Evolutionary conservation across 192 early-diverging fungal genomes (phyloP).

Genomic region (Podila horticola): DNA sequence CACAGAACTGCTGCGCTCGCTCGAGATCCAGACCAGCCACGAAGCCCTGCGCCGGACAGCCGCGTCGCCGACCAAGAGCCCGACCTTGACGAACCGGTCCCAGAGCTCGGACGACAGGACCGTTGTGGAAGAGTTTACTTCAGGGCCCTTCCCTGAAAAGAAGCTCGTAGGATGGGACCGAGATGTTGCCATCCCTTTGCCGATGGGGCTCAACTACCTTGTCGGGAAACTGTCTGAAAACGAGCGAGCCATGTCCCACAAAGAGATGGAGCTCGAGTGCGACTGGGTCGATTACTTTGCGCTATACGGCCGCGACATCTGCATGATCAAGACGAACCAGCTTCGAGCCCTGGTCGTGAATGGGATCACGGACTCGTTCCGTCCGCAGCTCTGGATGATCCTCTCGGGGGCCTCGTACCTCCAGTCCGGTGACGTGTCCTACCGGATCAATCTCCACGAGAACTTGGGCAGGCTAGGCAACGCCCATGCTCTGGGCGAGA

Average conservation of each 20-base stretch:
- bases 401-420: conserved; percentile 38
- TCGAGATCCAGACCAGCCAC: conserved; percentile 30
- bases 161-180: not conserved
- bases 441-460: conserved; percentile 19
- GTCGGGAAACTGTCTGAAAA: not conserved
- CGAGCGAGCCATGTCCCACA: not conserved
- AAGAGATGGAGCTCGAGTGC: conserved; percentile 30
- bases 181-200: not conserved
- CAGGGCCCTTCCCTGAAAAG: not conserved
- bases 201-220: not conserved
- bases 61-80: not conserved
- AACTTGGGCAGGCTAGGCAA: not conserved
- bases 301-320: conserved; percentile 24
- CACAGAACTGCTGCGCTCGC: conserved; percentile 14
- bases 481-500: conserved; percentile 16
- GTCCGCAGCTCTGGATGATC: conserved; percentile 46
- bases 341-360: conserved; percentile 9
- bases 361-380: conserved; percentile 27
- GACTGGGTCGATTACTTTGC: conserved; percentile 49
- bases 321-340: conserved; percentile 41
- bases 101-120: conserved; percentile 4
- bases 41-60: not conserved
- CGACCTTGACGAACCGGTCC: conserved; percentile 9
- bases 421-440: conserved; percentile 18
- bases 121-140: not conserved